phyloP scores from a whole-genome alignment of 805 yeast genomes.

The Sugiyamaella americana region DNA sequence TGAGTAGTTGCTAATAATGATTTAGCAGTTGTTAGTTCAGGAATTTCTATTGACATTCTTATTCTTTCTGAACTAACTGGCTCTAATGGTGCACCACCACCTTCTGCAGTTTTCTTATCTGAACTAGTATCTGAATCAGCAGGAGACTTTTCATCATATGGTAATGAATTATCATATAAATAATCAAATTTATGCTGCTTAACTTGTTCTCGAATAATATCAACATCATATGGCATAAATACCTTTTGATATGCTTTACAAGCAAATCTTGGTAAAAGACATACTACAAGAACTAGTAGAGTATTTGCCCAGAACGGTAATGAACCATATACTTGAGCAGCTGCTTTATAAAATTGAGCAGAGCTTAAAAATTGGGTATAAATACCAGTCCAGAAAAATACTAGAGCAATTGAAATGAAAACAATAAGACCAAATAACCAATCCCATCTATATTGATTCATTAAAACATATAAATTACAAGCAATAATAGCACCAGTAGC shows the following conservation, averaged over 20 bases:
- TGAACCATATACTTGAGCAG: conserved; percentile 53
- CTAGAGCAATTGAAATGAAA: conserved; percentile 47
- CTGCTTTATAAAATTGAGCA: conserved; percentile 56
- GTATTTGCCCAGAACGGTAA: conserved; percentile 55
- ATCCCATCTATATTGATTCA: conserved; percentile 69
- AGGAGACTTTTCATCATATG: not conserved
- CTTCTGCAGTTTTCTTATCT: conserved; percentile 6
- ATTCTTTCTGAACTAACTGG: conserved; percentile 8
- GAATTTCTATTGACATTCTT: conserved; percentile 14
- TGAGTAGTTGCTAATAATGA: conserved; percentile 11
- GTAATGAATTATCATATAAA: conserved; percentile 8
- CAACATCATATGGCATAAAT: conserved; percentile 55
- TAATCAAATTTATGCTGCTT: conserved; percentile 40
- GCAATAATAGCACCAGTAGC: conserved; percentile 53
- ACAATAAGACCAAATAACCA: conserved; percentile 51
- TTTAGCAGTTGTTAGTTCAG: conserved; percentile 15
- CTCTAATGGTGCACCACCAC: conserved; percentile 1
- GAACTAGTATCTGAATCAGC: not conserved
- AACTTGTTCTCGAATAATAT: conserved; percentile 55
- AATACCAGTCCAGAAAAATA: conserved; percentile 67
- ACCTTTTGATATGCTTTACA: conserved; percentile 46
- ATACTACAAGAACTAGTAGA: conserved; percentile 45
- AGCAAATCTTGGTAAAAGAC: conserved; percentile 54
- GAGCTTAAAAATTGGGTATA: conserved; percentile 52
- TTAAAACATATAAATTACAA: conserved; percentile 54